These are phyloP conservation scores for Diaporthe nobilis DNA, from an alignment of 2,329 filamentous ascomycete genomes.

Conservation along the genomic window DNA sequence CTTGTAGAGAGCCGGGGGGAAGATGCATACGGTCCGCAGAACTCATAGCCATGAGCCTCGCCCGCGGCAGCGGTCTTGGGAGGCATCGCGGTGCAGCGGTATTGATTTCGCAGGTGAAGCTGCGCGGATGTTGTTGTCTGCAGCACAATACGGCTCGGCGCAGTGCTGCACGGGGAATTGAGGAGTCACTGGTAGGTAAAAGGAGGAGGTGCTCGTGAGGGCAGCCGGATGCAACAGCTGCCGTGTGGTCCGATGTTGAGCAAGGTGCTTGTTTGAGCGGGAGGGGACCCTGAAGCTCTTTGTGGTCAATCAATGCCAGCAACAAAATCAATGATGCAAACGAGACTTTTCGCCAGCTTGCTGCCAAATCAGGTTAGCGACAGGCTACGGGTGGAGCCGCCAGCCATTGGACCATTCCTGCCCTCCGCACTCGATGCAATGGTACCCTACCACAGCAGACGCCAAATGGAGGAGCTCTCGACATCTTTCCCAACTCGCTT, in stretches of 20 bases:
- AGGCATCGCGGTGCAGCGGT: slow-evolving; percentile 29
- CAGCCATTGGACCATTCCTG: background rate
- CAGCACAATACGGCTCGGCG: background rate
- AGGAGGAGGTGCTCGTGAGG: background rate
- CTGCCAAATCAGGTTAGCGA: slow-evolving; percentile 26
- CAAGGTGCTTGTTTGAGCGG: background rate
- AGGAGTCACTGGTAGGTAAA: background rate
- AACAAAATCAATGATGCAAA: slow-evolving; percentile 29
- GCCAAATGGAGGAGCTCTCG: background rate
- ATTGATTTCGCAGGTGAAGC: background rate
- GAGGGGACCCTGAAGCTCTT: slow-evolving; percentile 29
- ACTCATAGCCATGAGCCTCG: slow-evolving; percentile 63
- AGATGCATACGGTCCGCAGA: slow-evolving; percentile 63
- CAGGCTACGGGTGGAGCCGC: slow-evolving; percentile 3
- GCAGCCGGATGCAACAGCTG: slow-evolving; percentile 24
- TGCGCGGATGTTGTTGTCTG: background rate
- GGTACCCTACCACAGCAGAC: background rate
- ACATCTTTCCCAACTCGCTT: background rate
- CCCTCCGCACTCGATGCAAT: background rate
- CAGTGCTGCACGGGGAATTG: background rate
- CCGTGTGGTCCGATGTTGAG: slow-evolving; percentile 16
- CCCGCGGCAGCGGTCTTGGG: slow-evolving; percentile 38
- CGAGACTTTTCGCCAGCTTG: slow-evolving; percentile 32
- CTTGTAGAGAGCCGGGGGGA: background rate
- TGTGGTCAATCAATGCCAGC: background rate